phyloP scores from a whole-genome alignment of 306 rosid species.

The Prunus fruticosa region DNA sequence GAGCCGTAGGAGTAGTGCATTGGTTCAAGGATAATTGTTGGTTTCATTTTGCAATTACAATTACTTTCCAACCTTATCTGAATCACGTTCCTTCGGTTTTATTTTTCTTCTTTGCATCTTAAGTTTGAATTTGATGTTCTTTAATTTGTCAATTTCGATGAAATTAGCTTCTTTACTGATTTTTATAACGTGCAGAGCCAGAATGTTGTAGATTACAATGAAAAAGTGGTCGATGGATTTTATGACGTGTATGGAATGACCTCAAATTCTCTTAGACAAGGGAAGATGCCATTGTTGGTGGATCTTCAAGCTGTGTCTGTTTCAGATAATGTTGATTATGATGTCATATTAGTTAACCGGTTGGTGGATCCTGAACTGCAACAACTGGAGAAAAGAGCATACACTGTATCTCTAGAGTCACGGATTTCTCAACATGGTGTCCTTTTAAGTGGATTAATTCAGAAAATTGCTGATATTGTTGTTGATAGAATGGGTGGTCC shows the following conservation, averaged over 20 bases:
- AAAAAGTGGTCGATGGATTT: constrained; percentile 93
- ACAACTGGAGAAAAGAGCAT: constrained; percentile 65
- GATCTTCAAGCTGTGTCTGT: constrained; percentile 64
- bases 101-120: neutral
- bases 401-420: constrained; percentile 45
- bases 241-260: constrained; percentile 79
- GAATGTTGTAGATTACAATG: constrained; percentile 77
- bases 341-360: constrained; percentile 80
- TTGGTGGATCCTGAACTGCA: constrained; percentile 62
- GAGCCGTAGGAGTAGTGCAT: neutral
- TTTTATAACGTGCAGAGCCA: constrained; percentile 66
- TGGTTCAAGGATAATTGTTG: neutral
- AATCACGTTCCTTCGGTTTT: neutral
- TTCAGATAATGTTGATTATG: constrained; percentile 65
- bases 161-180: constrained; percentile 21
- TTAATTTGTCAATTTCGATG: constrained; percentile 14
- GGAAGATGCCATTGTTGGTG: constrained; percentile 86
- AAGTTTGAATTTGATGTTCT: constrained; percentile 1
- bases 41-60: neutral
- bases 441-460: constrained; percentile 68
- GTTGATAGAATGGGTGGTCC: constrained; percentile 97
- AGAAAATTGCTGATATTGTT: constrained; percentile 86
- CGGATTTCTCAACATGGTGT: constrained; percentile 56
- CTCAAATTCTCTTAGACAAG: constrained; percentile 58
- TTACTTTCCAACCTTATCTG: neutral